These are phyloP conservation scores for Globisporangium paroecandrum DNA, from an alignment of 352 stramenopile species.

Conservation along the genomic window DNA sequence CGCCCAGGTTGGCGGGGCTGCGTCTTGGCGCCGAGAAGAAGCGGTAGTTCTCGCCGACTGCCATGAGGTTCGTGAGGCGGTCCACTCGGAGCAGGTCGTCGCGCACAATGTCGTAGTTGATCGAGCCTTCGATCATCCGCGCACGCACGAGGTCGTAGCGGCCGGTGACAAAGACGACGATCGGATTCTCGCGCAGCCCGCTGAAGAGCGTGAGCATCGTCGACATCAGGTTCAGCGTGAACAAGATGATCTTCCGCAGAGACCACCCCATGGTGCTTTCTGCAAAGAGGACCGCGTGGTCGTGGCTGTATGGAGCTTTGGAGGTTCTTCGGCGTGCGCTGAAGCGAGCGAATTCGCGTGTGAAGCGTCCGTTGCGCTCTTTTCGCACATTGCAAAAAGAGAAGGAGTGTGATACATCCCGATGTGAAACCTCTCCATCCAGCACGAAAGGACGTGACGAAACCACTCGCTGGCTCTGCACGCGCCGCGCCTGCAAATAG, in stretches of 20 bases:
- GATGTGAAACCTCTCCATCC: too few relatives aligned
- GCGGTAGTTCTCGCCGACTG: constrained; percentile 20
- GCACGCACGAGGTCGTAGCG: constrained; percentile 25
- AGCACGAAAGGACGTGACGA: too few relatives aligned
- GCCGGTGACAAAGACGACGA: constrained; percentile 22
- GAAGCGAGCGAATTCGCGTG: neutral
- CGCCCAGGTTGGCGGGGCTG: constrained; percentile 26
- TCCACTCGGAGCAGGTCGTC: constrained; percentile 17
- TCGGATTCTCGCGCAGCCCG: constrained; percentile 32
- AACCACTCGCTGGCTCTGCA: too few relatives aligned
- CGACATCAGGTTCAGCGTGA: constrained; percentile 21
- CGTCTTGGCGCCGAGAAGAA: constrained; percentile 33
- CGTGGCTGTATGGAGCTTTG: neutral
- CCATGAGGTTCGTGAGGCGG: constrained; percentile 18
- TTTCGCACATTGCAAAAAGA: too few relatives aligned
- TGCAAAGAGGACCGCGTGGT: neutral
- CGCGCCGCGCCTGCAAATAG: too few relatives aligned
- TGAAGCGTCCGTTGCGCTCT: neutral
- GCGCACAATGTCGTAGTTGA: constrained; percentile 31
- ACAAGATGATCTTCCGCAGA: constrained; percentile 9
- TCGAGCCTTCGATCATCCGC: constrained; percentile 19
- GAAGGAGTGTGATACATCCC: too few relatives aligned
- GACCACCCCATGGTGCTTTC: constrained; percentile 6
- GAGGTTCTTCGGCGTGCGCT: neutral
- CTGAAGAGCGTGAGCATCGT: constrained; percentile 31